Base-by-base conservation (phyloP, 148 eudicot genomes). In the Cornus controversa region DNA sequence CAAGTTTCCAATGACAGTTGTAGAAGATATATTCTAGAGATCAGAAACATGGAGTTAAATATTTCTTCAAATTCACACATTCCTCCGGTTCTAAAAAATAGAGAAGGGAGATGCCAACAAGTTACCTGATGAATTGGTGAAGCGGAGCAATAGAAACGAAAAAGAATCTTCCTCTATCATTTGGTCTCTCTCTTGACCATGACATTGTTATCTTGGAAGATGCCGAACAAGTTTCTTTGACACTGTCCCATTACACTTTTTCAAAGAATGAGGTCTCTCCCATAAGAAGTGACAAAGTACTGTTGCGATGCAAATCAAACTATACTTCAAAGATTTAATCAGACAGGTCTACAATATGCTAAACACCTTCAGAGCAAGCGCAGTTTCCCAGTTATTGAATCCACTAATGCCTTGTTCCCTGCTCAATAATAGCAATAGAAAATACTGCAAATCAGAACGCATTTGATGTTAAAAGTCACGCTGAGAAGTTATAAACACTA, bases 311-410 rank as follows among this genome's bases (percentile, higher is more conserved):
- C 40, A 47, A 28, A 75, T 66, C 42, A 27, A 75, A 40, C 58
- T 14, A 42, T 22, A 14, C 53, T 25, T 25, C 8, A 42, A 36
- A 22, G 36, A 66, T 40, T 25, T 2, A 20, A 14, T 45, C 22
- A 22, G n/a, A 10, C 22, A 26, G 40, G 37, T n/a, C 62, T 71
- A 26, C 6, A 26, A 37, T 69, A 10, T 70, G 58, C 31, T 54
- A 58, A 58, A 68, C 77, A 76, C 72, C 63, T 13, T 34, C 79
- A 88, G 77, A 85, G 91, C 42, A 88, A 80, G 42, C 87, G 85
- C 60, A 77, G 73, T 73, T 84, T 82, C 66, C 91, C 91, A 0
- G 91, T 83, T 47, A 88, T 82, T 73, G 91, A 85, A 82, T 88
- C 91, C 54, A 88, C 79, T n/a, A 80, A 75, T 5, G 85, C 77